Percentiles rank a stretch among this genome's conserved stretches.
These are phyloP conservation scores for Psilocybe cubensis DNA, from an alignment of 768 basidiomycete genomes.

Conservation along the genomic window DNA sequence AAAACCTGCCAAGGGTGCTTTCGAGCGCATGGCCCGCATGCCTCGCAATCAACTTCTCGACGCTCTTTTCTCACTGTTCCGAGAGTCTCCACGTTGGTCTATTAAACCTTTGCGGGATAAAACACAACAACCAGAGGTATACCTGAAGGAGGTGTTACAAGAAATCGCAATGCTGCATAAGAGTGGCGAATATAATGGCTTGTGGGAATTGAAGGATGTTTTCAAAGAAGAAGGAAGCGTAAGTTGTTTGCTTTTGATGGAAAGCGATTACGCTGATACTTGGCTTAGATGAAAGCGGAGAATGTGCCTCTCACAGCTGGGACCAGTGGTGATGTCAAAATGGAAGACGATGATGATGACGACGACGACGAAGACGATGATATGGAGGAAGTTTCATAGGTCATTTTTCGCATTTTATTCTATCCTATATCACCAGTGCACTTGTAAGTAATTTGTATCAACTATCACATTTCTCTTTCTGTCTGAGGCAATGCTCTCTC, in stretches of 20 bases:
- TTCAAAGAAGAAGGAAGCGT: constrained; percentile 67
- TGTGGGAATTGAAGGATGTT: constrained; percentile 79
- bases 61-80: constrained; percentile 77
- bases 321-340: constrained; percentile 9
- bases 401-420: constrained; percentile 33
- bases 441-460: no score
- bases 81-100: constrained; percentile 80
- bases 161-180: constrained; percentile 80
- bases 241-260: constrained; percentile 23
- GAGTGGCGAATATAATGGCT: constrained; percentile 78
- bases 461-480: no score
- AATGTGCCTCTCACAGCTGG: constrained; percentile 45
- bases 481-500: no score
- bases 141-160: constrained; percentile 80
- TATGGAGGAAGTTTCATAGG: constrained; percentile 28
- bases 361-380: constrained; percentile 31
- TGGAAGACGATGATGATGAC: constrained; percentile 38
- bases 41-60: constrained; percentile 89
- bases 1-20: constrained; percentile 68
- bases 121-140: constrained; percentile 85
- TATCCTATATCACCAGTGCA: no score
- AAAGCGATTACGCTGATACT: neutral
- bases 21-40: constrained; percentile 92
- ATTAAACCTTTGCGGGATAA: constrained; percentile 77
- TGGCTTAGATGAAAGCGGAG: constrained; percentile 45